Base-by-base conservation (phyloP, 148 eudicot species). In the Arbutus unedo region DNA sequence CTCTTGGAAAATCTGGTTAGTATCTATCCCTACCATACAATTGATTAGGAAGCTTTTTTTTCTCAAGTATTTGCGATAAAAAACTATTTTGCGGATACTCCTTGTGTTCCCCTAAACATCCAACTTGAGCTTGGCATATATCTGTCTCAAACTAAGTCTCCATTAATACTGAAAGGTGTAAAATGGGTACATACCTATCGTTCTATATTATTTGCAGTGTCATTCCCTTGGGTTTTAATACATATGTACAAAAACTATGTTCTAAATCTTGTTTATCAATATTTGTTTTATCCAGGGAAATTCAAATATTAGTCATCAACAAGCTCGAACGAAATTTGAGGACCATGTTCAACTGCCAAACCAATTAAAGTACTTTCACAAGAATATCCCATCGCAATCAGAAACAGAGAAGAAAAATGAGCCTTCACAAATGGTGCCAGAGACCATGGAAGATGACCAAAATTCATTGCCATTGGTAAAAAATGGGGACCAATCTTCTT, bases 1-100 rank as follows among this genome's bases (percentile, higher is more conserved):
- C 81, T 89, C 54, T 84, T 94, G 89, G 94, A 93, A 57, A 91
- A 81, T 82, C 83, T 93, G 98, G 98, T 94, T 54, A 87, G 98
- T 93, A 70, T 31, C 38, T 31, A 31, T 31, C 38, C 38, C 38
- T 31, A 31, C 38, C 38, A 31, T 31, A 31, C 38, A 31, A 31
- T 31, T 31, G 38, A 31, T 31, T 31, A 31, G 0, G 38, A 31
- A 31, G 38, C 38, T 31, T 31, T 31, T 31, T 31, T 31, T 31
- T 1, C 38, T 31, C 38, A 1, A 31, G 38, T 31, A 31, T 31
- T 31, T 31, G 38, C 38, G 38, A 31, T 31, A 31, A 31, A 31
- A 31, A 31, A 31, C 38, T 31, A 31, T 31, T 31, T 31, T 1
- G 1, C 0, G 38, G 38, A 1, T 31, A 31, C 38, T 31, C 38